Conservation (phyloP, 495 filamentous ascomycete species). For the Hypoxylon fuscum region DNA sequence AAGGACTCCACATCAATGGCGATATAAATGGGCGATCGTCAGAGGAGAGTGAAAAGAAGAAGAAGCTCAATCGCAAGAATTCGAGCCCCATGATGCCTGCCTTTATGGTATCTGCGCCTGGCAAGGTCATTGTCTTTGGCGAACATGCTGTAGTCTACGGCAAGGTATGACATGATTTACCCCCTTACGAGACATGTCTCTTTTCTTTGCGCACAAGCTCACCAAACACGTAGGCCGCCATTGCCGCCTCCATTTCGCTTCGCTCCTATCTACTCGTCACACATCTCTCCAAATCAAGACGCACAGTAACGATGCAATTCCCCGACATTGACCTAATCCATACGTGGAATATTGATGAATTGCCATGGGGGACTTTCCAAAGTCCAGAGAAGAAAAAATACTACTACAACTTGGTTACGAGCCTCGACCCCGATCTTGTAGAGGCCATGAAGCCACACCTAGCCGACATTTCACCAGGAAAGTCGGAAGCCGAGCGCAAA, state of each 20-base stretch:
- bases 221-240: slow-evolving; percentile 69
- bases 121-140: slow-evolving; percentile 96
- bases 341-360: slow-evolving; percentile 87
- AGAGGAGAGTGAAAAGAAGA: slow-evolving; percentile 36
- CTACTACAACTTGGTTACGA: slow-evolving; percentile 87
- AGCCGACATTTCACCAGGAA: slow-evolving; percentile 68
- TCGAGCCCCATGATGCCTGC: slow-evolving; percentile 76
- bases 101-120: slow-evolving; percentile 97
- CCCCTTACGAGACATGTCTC: neutral
- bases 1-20: slow-evolving; percentile 34
- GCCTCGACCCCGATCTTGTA: slow-evolving; percentile 83
- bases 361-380: slow-evolving; percentile 86
- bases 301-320: slow-evolving; percentile 85
- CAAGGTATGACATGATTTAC: slow-evolving; percentile 65
- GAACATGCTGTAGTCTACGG: slow-evolving; percentile 97
- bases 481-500: slow-evolving; percentile 72
- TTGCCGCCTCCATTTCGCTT: slow-evolving; percentile 92
- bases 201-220: slow-evolving; percentile 10
- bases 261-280: slow-evolving; percentile 96
- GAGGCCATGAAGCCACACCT: slow-evolving; percentile 81
- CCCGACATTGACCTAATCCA: slow-evolving; percentile 86
- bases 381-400: slow-evolving; percentile 86
- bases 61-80: slow-evolving; percentile 57
- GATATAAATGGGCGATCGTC: slow-evolving; percentile 31
- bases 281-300: slow-evolving; percentile 83